Evolutionary conservation across 345 rosid genomes (phyloP).

Genomic region (Salix dunnii): DNA sequence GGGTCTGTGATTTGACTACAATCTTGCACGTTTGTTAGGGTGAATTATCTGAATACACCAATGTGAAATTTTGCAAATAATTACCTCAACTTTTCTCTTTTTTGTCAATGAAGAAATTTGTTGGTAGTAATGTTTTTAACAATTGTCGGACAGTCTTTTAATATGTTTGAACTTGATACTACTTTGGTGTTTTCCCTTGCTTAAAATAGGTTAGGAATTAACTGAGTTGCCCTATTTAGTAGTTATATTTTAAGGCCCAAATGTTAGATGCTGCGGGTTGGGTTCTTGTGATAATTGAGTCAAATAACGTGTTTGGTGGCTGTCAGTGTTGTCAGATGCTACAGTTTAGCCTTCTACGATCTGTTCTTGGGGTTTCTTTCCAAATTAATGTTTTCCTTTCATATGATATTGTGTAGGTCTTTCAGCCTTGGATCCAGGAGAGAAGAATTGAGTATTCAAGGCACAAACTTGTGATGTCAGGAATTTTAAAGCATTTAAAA

Average conservation of each 20-base stretch:
- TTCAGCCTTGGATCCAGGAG: slow-evolving; percentile 89
- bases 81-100: not conserved
- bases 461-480: slow-evolving; percentile 73
- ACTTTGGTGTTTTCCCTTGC: not conserved
- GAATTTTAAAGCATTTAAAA: slow-evolving; percentile 62
- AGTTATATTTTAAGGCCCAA: not conserved
- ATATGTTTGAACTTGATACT: not conserved
- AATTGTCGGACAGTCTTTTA: not conserved
- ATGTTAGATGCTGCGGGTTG: not conserved
- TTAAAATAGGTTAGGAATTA: not conserved
- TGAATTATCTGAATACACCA: too few relatives aligned
- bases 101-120: not conserved
- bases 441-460: slow-evolving; percentile 68
- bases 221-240: not conserved
- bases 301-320: not conserved
- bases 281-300: not conserved
- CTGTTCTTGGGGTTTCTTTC: not conserved
- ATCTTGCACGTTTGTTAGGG: too few relatives aligned
- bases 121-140: too few relatives aligned
- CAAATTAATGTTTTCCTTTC: not conserved
- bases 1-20: too few relatives aligned
- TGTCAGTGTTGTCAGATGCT: not conserved
- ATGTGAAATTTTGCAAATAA: not conserved
- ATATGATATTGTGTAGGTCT: slow-evolving; percentile 24
- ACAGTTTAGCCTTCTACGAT: not conserved